Conservation (phyloP, 495 filamentous ascomycete genomes). For the Penicillium soppii region DNA sequence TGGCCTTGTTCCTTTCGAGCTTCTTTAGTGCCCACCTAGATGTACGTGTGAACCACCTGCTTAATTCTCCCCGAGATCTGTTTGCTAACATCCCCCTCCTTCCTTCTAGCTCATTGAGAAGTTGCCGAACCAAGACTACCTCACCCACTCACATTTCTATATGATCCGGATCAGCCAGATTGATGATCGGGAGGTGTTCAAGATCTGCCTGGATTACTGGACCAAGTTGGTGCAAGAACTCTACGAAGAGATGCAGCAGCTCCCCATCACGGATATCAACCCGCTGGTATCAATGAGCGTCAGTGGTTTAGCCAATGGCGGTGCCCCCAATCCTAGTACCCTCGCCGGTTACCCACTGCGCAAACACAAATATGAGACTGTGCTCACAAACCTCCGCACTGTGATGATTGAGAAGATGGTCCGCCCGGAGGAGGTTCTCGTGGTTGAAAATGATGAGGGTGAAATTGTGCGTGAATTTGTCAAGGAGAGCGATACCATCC, state of each 20-base stretch:
- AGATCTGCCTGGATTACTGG: constrained; percentile 99
- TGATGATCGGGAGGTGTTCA: constrained; percentile 98
- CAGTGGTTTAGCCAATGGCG: constrained; percentile 68
- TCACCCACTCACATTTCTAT: constrained; percentile 95
- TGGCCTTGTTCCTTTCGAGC: constrained; percentile 92
- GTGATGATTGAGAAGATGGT: constrained; percentile 99
- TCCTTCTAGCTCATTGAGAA: constrained; percentile 80
- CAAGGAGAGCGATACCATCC: constrained; percentile 98
- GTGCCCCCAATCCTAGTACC: constrained; percentile 78
- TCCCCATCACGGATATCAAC: constrained; percentile 89
- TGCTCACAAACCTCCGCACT: constrained; percentile 86
- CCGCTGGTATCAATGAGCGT: constrained; percentile 78
- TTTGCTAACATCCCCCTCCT: constrained; percentile 6
- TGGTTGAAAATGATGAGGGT: constrained; percentile 98
- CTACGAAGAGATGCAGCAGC: constrained; percentile 96
- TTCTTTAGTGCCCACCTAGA: constrained; percentile 91
- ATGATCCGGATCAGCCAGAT: constrained; percentile 97
- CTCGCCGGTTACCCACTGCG: constrained; percentile 85
- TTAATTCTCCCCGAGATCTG: background rate
- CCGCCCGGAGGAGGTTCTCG: constrained; percentile 93
- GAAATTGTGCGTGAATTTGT: constrained; percentile 99
- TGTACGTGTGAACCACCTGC: constrained; percentile 50
- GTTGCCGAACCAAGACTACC: constrained; percentile 88
- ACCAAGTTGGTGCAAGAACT: constrained; percentile 97
- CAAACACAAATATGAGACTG: constrained; percentile 95